Base-by-base conservation (phyloP, 176 grass and related monocot species). In the Ananas comosus region DNA sequence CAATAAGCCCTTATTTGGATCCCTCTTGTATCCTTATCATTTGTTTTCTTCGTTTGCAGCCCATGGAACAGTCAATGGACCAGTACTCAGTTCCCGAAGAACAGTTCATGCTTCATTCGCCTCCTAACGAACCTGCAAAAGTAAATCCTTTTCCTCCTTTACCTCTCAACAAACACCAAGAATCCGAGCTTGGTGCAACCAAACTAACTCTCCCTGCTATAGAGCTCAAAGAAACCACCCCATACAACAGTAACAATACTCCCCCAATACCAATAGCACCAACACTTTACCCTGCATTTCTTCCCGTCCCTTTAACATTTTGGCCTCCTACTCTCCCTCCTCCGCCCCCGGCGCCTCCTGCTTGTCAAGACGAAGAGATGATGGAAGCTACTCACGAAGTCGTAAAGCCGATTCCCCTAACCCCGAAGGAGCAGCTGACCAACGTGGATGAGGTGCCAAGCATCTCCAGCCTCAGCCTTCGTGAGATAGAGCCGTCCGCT, bases 381-480 rank as follows among this genome's bases (percentile, higher is more conserved):
- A 48, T 51, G 53, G 68, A 24, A 11, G 80, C 73, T 72, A 9
- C 58, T 56, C 79, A 92, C 48, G 76, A 91, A 67, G 71, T 96
- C 9, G 10, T 89, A 64, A 92, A 87, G 75, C 88, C 92, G 2
- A 91, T 78, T 33, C 86, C 88, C 53, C 57, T 86, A 64, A 61
- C 72, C 65, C 67, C 76, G 13, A 92, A 92, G 67, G 89, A 81
- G 64, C 66, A 81, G 64, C 66, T 33, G 49, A 54, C 83, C 58
- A 91, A 79, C 69, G 81, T 75, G 1, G 85, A 91, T 74, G 86
- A 96, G 73, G 74, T 96, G 66, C 81, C 65, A 0, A 56, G 81
- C 70, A 96, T 96, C 74, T 92, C 92, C 58, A 96, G 89, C 29
- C 92, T 96, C 71, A 88, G 74, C 21, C 91, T 96, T 51, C 84